These are phyloP conservation scores for Wickerhamiella galacta DNA, from an alignment of 805 yeast genomes.

Conservation along the genomic window DNA sequence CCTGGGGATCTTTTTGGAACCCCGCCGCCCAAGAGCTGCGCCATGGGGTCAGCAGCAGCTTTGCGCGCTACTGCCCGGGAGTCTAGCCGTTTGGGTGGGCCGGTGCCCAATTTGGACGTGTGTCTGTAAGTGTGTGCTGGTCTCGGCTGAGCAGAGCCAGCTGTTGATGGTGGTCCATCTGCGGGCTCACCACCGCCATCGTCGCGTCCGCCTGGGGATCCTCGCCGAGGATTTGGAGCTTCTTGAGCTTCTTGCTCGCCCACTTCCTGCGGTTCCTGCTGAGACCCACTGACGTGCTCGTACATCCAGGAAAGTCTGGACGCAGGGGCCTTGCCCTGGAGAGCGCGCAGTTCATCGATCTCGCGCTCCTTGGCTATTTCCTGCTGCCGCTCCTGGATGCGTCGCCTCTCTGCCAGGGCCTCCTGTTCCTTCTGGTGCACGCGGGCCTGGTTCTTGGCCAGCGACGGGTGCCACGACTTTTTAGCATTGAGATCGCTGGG, in stretches of 20 bases:
- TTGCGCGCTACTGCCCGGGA: no score
- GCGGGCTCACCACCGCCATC: no score
- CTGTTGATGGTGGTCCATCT: no score
- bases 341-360: constrained; percentile 33
- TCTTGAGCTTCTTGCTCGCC: no score
- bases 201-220: no score
- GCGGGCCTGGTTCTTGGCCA: constrained; percentile 66
- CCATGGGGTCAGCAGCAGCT: neutral
- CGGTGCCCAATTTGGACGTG: no score
- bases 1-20: no score
- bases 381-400: constrained; percentile 42
- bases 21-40: neutral
- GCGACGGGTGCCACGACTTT: constrained; percentile 93
- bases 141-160: no score
- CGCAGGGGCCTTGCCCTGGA: constrained; percentile 27
- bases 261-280: neutral
- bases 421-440: constrained; percentile 75
- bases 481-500: constrained; percentile 76
- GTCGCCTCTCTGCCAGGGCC: constrained; percentile 49
- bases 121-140: no score
- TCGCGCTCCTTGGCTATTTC: constrained; percentile 52
- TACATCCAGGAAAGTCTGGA: constrained; percentile 79
- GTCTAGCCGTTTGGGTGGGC: no score
- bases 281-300: constrained; percentile 6
- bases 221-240: no score